Percentiles rank a stretch among this genome's conserved stretches.
phyloP scores from a whole-genome alignment of 2,329 filamentous ascomycete species.

The Diaporthe aspalathi region DNA sequence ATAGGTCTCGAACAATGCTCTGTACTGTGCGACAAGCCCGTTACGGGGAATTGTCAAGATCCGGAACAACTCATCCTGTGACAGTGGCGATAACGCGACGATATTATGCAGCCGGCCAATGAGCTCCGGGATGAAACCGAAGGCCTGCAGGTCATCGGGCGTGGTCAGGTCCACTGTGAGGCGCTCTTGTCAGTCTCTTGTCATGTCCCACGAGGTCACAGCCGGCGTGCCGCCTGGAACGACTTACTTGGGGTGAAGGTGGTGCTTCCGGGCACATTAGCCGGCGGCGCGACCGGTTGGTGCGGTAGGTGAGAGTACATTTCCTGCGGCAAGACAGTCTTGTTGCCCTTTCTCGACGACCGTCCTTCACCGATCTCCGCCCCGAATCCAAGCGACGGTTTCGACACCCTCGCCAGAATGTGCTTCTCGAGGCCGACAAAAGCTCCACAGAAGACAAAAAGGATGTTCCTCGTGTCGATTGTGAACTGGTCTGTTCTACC shows the following conservation, averaged over 20 bases:
- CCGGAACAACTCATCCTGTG: constrained; percentile 75
- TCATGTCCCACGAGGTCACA: neutral
- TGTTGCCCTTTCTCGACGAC: constrained; percentile 59
- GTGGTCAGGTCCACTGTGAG: constrained; percentile 76
- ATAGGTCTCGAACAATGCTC: constrained; percentile 82
- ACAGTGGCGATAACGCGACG: constrained; percentile 83
- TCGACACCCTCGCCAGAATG: constrained; percentile 87
- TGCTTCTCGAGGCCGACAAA: constrained; percentile 93
- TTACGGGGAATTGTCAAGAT: constrained; percentile 95
- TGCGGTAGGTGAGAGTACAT: constrained; percentile 68
- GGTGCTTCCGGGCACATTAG: constrained; percentile 44
- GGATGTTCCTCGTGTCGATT: constrained; percentile 93
- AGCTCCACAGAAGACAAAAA: constrained; percentile 96
- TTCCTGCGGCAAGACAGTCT: constrained; percentile 74
- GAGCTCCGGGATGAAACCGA: constrained; percentile 94
- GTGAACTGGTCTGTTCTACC: constrained; percentile 73
- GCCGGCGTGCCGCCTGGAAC: neutral
- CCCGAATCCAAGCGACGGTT: constrained; percentile 89
- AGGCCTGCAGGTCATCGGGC: constrained; percentile 81
- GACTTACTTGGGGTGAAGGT: constrained; percentile 57
- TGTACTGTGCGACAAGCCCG: constrained; percentile 88
- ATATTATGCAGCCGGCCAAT: constrained; percentile 94
- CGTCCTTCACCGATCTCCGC: constrained; percentile 73
- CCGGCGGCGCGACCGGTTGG: constrained; percentile 53
- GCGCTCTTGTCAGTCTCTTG: constrained; percentile 6